These are phyloP conservation scores for Dendryphion nanum DNA, from an alignment of 2,329 filamentous ascomycete genomes.

Conservation along the genomic window DNA sequence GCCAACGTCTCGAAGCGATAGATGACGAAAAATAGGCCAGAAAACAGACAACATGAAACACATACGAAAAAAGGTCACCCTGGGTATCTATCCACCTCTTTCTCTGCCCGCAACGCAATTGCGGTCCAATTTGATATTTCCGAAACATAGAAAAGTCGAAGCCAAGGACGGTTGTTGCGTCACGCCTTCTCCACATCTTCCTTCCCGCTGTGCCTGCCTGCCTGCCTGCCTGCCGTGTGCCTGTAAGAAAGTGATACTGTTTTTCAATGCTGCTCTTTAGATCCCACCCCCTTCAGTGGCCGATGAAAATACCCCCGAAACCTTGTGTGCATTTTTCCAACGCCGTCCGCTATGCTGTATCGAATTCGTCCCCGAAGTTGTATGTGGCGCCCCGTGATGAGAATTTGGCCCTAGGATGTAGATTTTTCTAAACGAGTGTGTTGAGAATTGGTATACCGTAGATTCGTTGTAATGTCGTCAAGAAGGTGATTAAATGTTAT, in stretches of 20 bases:
- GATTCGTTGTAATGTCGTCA: conserved; percentile 30
- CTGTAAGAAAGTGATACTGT: conserved; percentile 6
- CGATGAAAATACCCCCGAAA: conserved; percentile 13
- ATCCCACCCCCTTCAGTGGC: conserved; percentile 4
- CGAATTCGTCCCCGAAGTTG: conserved; percentile 8
- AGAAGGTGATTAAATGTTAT: conserved; percentile 29
- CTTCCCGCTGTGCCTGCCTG: conserved; percentile 5
- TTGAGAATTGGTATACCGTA: conserved; percentile 28
- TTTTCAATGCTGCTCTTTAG: conserved; percentile 9
- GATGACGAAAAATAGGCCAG: conserved; percentile 4
- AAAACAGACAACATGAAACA: conserved; percentile 9
- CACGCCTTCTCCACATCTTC: conserved; percentile 9
- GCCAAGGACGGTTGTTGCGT: conserved; percentile 11
- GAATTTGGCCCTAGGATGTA: conserved; percentile 6
- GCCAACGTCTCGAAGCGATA: neutral
- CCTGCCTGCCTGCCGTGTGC: conserved; percentile 6
- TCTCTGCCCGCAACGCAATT: conserved; percentile 1
- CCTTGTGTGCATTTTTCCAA: conserved; percentile 17
- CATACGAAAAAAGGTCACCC: conserved; percentile 7
- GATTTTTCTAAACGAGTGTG: conserved; percentile 10
- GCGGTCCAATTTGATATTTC: conserved; percentile 10
- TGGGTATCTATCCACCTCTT: conserved; percentile 27
- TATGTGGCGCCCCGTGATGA: conserved; percentile 8
- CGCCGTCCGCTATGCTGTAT: conserved; percentile 28
- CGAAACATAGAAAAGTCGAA: conserved; percentile 12